A percentile compares a stretch with the other conserved stretches of the same genome.
Evolutionary conservation across 805 yeast genomes (phyloP).

Genomic region (Wickerhamiella shivajii): DNA sequence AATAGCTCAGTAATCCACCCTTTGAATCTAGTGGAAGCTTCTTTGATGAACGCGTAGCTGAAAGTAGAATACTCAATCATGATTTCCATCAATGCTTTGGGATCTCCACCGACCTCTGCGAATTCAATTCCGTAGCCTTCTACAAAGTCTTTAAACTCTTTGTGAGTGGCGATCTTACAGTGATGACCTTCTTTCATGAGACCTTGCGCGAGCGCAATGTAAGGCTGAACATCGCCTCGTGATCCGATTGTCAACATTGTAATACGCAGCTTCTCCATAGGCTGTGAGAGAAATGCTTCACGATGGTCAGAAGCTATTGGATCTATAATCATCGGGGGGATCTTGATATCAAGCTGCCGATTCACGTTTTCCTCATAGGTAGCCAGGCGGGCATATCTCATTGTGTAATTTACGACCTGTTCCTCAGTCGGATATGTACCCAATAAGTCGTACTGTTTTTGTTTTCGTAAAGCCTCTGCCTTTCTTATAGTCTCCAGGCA

Average conservation of each 20-base stretch:
- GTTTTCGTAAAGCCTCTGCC: slow-evolving; percentile 1
- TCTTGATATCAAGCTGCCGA: slow-evolving; percentile 6
- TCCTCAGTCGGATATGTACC: slow-evolving; percentile 7
- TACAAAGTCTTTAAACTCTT: slow-evolving; percentile 69
- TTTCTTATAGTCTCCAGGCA: background rate
- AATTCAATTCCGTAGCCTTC: slow-evolving; percentile 51
- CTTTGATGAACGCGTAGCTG: slow-evolving; percentile 67
- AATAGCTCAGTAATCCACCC: slow-evolving; percentile 73
- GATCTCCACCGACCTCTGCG: slow-evolving; percentile 76
- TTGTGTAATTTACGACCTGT: slow-evolving; percentile 4
- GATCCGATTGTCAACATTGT: slow-evolving; percentile 82
- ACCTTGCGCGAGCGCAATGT: slow-evolving; percentile 76
- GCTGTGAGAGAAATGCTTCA: slow-evolving; percentile 27
- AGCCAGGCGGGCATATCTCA: slow-evolving; percentile 15
- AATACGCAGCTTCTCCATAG: slow-evolving; percentile 41
- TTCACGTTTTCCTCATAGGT: slow-evolving; percentile 15
- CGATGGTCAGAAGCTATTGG: slow-evolving; percentile 12
- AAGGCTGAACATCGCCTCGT: slow-evolving; percentile 94
- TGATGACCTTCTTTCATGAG: slow-evolving; percentile 66
- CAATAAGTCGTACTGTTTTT: slow-evolving; percentile 5
- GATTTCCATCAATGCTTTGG: slow-evolving; percentile 77
- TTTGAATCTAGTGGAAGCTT: slow-evolving; percentile 65
- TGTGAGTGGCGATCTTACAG: slow-evolving; percentile 75
- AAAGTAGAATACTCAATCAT: slow-evolving; percentile 87
- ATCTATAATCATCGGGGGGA: slow-evolving; percentile 19